A percentile compares a stretch with the other conserved stretches of the same genome.
These are phyloP conservation scores for Colletotrichum truncatum DNA, from an alignment of 2,329 filamentous ascomycete species.

Conservation along the genomic window DNA sequence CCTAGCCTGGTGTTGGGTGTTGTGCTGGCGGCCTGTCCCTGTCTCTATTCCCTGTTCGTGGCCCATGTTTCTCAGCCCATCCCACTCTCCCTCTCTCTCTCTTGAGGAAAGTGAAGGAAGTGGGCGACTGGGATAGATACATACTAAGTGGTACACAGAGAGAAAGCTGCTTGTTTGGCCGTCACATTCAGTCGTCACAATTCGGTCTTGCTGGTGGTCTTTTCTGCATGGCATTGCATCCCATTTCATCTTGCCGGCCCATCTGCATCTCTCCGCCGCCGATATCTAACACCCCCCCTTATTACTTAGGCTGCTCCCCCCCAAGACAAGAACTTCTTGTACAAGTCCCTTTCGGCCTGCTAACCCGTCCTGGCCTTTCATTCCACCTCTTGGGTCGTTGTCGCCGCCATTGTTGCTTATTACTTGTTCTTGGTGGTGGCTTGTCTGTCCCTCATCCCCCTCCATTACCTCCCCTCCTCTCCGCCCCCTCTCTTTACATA, in stretches of 20 bases:
- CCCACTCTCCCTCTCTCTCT: not conserved
- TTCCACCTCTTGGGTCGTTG: no score
- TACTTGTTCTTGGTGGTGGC: no score
- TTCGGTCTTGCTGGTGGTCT: conserved; percentile 1
- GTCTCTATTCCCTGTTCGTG: not conserved
- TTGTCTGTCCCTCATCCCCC: no score
- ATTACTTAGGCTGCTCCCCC: no score
- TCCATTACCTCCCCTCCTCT: no score
- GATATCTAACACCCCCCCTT: not conserved
- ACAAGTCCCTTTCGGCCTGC: no score
- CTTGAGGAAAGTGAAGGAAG: not conserved
- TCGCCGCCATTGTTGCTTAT: no score
- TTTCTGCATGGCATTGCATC: conserved; percentile 2
- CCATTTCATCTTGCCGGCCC: not conserved
- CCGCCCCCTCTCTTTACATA: no score
- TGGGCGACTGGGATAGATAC: not conserved
- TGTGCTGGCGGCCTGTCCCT: not conserved
- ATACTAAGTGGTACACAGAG: not conserved
- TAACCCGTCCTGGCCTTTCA: no score
- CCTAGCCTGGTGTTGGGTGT: not conserved
- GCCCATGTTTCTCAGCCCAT: not conserved
- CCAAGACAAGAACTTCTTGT: no score
- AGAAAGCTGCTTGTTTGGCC: not conserved
- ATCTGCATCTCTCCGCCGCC: not conserved
- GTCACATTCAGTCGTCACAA: conserved; percentile 10